These are phyloP conservation scores for Austroboletus niveus DNA, from an alignment of 1,284 basidiomycete genomes.

Conservation along the genomic window DNA sequence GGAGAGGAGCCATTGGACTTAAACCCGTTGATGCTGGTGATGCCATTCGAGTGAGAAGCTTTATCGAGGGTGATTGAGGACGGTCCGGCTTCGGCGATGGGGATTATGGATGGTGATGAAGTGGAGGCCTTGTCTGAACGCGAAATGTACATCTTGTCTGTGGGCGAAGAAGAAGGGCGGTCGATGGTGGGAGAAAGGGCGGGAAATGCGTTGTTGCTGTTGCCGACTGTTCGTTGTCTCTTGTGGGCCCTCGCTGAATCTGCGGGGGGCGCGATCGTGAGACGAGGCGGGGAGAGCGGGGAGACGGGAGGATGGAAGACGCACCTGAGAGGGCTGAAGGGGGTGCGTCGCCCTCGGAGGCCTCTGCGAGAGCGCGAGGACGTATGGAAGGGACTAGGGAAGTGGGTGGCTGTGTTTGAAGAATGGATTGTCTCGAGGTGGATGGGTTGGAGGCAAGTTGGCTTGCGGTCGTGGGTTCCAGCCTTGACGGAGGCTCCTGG, in stretches of 20 bases:
- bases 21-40: conserved; percentile 45
- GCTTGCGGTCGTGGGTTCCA: conserved; percentile 43
- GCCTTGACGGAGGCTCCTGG: conserved; percentile 42
- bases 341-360: conserved; percentile 40
- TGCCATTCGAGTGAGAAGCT: conserved; percentile 49
- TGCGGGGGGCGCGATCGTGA: conserved; percentile 23
- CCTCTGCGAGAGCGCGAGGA: conserved; percentile 60
- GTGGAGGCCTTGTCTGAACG: conserved; percentile 54
- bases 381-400: conserved; percentile 62
- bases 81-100: conserved; percentile 49
- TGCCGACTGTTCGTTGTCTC: conserved; percentile 61
- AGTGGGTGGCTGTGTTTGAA: conserved; percentile 30
- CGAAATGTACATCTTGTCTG: conserved; percentile 53
- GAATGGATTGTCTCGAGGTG: conserved; percentile 22
- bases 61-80: conserved; percentile 47
- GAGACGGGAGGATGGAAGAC: conserved; percentile 2
- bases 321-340: conserved; percentile 29
- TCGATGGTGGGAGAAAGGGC: conserved; percentile 29
- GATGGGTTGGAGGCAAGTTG: conserved; percentile 30
- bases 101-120: conserved; percentile 48
- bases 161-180: conserved; percentile 28
- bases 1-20: conserved; percentile 30
- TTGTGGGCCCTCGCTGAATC: conserved; percentile 61
- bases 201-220: conserved; percentile 25
- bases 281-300: not conserved